These are phyloP conservation scores for Exserohilum turcica DNA, from an alignment of 2,329 filamentous ascomycete species.

Conservation along the genomic window DNA sequence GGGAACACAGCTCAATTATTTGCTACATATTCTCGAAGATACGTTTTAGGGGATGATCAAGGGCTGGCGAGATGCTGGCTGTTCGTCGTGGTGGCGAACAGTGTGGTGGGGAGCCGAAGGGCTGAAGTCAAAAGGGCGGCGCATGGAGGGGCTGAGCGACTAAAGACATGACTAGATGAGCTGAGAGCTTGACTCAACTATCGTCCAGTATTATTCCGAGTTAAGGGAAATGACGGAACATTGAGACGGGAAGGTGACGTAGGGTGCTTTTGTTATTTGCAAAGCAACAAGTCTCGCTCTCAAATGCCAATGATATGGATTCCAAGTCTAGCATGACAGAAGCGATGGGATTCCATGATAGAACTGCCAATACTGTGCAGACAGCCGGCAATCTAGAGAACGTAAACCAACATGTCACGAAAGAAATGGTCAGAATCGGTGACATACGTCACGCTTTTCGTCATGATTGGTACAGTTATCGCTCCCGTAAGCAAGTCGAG, in stretches of 20 bases:
- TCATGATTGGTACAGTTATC: slow-evolving; percentile 4
- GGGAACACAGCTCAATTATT: rapidly evolving
- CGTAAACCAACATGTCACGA: background rate
- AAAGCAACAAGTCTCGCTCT: too few relatives aligned
- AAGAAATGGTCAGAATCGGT: background rate
- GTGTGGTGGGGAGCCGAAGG: background rate
- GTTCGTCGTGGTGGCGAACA: background rate
- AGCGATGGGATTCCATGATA: too few relatives aligned
- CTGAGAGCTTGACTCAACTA: too few relatives aligned
- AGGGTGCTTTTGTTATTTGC: too few relatives aligned
- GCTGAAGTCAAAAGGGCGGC: background rate
- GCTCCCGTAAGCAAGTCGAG: background rate
- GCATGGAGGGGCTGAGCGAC: background rate
- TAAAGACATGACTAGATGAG: background rate
- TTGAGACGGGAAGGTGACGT: too few relatives aligned
- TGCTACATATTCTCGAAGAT: background rate
- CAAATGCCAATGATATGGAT: too few relatives aligned
- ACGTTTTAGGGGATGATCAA: background rate
- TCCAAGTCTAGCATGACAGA: too few relatives aligned
- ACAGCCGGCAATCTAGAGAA: too few relatives aligned
- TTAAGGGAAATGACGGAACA: too few relatives aligned
- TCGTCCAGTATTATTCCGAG: too few relatives aligned
- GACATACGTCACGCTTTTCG: background rate
- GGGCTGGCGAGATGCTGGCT: background rate
- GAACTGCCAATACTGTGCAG: too few relatives aligned